Conservation (phyloP, 2,329 filamentous ascomycete species). For the Remersonia thermophila region DNA sequence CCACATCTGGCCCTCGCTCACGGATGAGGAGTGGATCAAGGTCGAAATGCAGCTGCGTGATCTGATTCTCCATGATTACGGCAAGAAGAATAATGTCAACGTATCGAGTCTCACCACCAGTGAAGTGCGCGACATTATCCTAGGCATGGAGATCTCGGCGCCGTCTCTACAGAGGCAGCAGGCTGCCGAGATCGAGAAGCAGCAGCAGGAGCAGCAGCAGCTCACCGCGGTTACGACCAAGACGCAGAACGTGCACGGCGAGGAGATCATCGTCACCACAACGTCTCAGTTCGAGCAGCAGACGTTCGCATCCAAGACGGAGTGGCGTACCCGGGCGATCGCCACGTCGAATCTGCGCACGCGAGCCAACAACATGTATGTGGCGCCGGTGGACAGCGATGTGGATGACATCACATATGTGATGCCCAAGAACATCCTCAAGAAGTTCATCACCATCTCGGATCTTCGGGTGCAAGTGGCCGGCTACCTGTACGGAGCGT, state of each 20-base stretch:
- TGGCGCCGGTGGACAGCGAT: slow-evolving; percentile 87
- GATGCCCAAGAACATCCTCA: slow-evolving; percentile 98
- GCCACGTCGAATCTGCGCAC: slow-evolving; percentile 92
- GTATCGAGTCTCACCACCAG: slow-evolving; percentile 91
- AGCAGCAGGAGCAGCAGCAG: slow-evolving; percentile 92
- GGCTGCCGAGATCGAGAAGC: slow-evolving; percentile 96
- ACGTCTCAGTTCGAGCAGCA: slow-evolving; percentile 97
- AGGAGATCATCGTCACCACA: slow-evolving; percentile 96
- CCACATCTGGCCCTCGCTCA: slow-evolving; percentile 92
- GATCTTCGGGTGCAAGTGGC: slow-evolving; percentile 94
- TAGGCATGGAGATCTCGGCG: slow-evolving; percentile 98
- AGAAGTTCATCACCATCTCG: slow-evolving; percentile 94
- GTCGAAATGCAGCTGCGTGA: slow-evolving; percentile 95
- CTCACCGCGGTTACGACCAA: slow-evolving; percentile 95
- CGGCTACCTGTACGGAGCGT: slow-evolving; percentile 86
- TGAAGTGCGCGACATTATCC: slow-evolving; percentile 94
- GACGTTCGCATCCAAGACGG: slow-evolving; percentile 95
- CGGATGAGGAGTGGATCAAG: slow-evolving; percentile 98
- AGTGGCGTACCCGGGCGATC: slow-evolving; percentile 94
- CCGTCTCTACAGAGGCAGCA: slow-evolving; percentile 97
- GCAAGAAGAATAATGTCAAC: slow-evolving; percentile 99
- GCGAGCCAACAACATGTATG: slow-evolving; percentile 94
- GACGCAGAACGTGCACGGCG: slow-evolving; percentile 91
- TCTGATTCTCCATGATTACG: slow-evolving; percentile 94
- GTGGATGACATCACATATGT: slow-evolving; percentile 90